Conservation (phyloP, 1,284 basidiomycete species). For the Anthracocystis setariae region DNA sequence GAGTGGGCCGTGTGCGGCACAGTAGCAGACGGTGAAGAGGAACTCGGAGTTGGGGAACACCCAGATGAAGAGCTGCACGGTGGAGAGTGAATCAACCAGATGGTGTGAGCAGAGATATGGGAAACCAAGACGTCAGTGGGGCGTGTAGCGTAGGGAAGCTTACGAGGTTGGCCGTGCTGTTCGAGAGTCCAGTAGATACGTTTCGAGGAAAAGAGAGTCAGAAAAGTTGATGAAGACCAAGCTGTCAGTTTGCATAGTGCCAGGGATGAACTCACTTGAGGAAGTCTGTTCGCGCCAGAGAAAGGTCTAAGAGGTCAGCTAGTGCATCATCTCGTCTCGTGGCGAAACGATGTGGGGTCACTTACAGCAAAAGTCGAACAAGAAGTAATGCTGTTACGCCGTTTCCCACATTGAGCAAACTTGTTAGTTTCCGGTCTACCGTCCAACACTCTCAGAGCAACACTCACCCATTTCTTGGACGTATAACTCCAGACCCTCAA, state of each 20-base stretch:
- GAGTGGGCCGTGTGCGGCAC: conserved; percentile 73
- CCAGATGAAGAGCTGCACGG: conserved; percentile 48
- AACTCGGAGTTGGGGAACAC: conserved; percentile 51
- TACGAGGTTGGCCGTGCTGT: conserved; percentile 74
- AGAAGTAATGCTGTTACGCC: conserved; percentile 78
- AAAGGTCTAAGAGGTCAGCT: background rate
- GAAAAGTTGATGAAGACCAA: background rate
- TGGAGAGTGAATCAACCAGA: too few relatives aligned
- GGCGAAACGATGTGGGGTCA: too few relatives aligned
- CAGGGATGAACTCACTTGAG: conserved; percentile 72
- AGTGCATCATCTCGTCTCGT: too few relatives aligned
- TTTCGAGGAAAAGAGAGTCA: too few relatives aligned
- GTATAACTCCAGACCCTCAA: conserved; percentile 75
- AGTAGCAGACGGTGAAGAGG: conserved; percentile 60
- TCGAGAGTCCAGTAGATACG: too few relatives aligned
- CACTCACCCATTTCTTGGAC: conserved; percentile 39
- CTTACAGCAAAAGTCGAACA: conserved; percentile 74
- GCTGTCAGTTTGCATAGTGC: too few relatives aligned
- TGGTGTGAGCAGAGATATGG: background rate
- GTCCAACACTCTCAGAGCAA: too few relatives aligned
- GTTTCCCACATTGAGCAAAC: too few relatives aligned
- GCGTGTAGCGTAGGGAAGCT: too few relatives aligned
- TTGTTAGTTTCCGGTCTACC: too few relatives aligned
- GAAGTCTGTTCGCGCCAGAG: conserved; percentile 68
- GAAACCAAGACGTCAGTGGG: too few relatives aligned